These are phyloP conservation scores for Coemansia sp. DNA, from an alignment of 192 early-diverging fungal genomes.

Conservation along the genomic window DNA sequence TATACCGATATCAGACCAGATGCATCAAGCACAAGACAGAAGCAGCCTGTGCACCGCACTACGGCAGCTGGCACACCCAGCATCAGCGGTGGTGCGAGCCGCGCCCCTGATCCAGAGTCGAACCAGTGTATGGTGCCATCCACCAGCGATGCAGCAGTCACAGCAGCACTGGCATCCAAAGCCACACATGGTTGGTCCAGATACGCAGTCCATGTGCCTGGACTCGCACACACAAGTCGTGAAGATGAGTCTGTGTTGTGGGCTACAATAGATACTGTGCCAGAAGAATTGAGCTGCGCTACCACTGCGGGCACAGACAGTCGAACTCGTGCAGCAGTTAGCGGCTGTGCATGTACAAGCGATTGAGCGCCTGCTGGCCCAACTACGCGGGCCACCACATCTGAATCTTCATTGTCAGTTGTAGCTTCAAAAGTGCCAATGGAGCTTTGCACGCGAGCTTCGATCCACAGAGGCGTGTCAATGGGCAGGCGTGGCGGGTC, in stretches of 20 bases:
- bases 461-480: slow-evolving; percentile 1
- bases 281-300: slow-evolving; percentile 11
- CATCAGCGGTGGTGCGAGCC: slow-evolving; percentile 24
- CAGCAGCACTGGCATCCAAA: slow-evolving; percentile 2
- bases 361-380: slow-evolving; percentile 28
- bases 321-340: slow-evolving; percentile 34
- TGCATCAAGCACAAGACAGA: slow-evolving; percentile 30
- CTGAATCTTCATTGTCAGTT: neutral
- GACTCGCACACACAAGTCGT: neutral
- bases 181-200: neutral
- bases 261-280: neutral
- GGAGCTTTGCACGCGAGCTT: neutral
- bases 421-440: neutral
- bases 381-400: neutral
- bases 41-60: slow-evolving; percentile 16
- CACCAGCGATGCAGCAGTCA: slow-evolving; percentile 15
- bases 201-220: neutral
- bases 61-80: slow-evolving; percentile 27
- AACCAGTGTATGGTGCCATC: slow-evolving; percentile 42
- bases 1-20: slow-evolving; percentile 36
- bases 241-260: slow-evolving; percentile 4
- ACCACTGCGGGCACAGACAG: slow-evolving; percentile 35
- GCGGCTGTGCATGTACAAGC: slow-evolving; percentile 40
- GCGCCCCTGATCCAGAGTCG: slow-evolving; percentile 30
- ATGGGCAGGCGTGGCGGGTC: neutral